Evolutionary conservation across 2,329 filamentous ascomycete genomes (phyloP).

Genomic region (Trichophyton verrucosum): DNA sequence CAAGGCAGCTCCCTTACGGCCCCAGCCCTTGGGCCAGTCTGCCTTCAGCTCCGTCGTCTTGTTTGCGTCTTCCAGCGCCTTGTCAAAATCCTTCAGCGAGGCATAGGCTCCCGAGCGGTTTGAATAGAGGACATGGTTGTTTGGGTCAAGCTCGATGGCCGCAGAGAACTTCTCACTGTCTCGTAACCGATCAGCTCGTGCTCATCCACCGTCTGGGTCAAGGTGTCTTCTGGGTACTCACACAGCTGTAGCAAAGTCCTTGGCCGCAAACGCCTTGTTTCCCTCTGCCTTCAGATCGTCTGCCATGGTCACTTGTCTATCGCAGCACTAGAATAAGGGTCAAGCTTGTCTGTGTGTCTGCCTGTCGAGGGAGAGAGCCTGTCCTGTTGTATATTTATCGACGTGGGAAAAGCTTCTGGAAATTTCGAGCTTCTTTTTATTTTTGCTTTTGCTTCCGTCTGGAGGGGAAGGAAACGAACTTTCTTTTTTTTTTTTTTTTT

Average conservation of each 20-base stretch:
- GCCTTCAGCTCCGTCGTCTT: conserved; percentile 93
- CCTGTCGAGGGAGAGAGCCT: neutral
- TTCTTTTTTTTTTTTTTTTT: neutral
- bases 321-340: neutral
- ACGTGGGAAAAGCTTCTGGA: conserved; percentile 26
- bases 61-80: conserved; percentile 75
- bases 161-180: conserved; percentile 81
- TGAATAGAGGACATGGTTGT: conserved; percentile 94
- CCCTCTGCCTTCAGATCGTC: conserved; percentile 89
- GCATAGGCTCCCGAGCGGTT: conserved; percentile 83
- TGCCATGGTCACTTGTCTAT: conserved; percentile 40
- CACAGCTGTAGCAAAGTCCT: conserved; percentile 94
- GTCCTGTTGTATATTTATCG: neutral
- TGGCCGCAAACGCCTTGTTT: conserved; percentile 96
- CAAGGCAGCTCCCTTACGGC: conserved; percentile 78
- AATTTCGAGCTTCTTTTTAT: conserved; percentile 27
- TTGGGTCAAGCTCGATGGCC: conserved; percentile 75
- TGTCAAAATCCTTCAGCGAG: conserved; percentile 76
- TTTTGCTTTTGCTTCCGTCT: neutral
- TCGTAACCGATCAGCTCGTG: conserved; percentile 5
- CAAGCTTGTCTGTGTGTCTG: neutral
- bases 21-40: conserved; percentile 96
- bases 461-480: neutral
- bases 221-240: conserved; percentile 42
- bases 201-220: neutral